Conservation (phyloP, 139 green algal genomes). For the Desmodesmus armatus region DNA sequence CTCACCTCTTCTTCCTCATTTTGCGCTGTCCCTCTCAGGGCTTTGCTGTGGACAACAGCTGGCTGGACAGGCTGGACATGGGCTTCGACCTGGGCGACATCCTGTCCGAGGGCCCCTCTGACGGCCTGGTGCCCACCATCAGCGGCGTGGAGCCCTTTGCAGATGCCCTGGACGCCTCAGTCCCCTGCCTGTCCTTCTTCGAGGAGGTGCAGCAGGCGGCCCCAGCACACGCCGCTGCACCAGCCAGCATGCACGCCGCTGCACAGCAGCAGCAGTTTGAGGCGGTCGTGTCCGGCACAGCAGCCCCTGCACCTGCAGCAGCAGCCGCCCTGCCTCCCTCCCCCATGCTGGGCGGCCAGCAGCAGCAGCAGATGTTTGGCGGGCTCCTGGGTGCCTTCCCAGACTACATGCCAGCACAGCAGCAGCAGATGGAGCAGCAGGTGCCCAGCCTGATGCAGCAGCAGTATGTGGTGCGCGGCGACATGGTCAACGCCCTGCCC, state of each 20-base stretch:
- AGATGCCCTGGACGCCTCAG: not conserved
- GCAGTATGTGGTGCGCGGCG: not conserved
- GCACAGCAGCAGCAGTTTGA: conserved; percentile 28
- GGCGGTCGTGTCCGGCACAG: not conserved
- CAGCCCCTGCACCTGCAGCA: not conserved
- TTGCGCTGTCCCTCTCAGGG: not conserved
- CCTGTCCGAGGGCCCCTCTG: conserved; percentile 24
- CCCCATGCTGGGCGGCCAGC: conserved; percentile 1
- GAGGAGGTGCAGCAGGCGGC: conserved; percentile 25
- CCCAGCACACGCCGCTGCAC: not conserved
- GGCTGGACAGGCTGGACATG: conserved; percentile 62
- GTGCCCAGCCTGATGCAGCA: not conserved
- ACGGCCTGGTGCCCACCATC: conserved; percentile 49
- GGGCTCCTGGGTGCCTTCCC: no score
- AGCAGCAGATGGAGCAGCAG: conserved; percentile 15
- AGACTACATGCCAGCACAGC: no score
- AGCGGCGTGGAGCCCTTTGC: conserved; percentile 15
- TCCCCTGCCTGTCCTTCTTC: conserved; percentile 35
- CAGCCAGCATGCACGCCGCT: conserved; percentile 11
- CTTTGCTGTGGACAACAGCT: conserved; percentile 61
- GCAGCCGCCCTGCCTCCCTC: not conserved
- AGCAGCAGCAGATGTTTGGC: conserved; percentile 24
- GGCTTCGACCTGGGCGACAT: conserved; percentile 65
- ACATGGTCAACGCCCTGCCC: not conserved
- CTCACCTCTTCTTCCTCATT: not conserved